Evolutionary conservation across 1,139 yeast genomes (phyloP), one percentile per base, ranked within the genome.

Genomic region (Geotrichum aggregatum): DNA sequence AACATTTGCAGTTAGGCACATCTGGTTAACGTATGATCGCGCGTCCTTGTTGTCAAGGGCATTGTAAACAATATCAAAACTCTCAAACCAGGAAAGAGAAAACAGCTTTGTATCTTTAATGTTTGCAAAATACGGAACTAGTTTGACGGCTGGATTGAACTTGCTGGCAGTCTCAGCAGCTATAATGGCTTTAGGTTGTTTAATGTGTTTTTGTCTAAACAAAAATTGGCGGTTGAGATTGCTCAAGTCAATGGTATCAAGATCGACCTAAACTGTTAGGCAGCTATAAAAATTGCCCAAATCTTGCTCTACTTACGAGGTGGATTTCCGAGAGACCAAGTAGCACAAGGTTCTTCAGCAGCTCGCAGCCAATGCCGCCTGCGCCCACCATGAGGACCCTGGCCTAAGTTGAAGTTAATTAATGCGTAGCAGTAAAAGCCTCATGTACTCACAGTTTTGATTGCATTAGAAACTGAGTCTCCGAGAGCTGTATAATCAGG

Each of bases 321-420:
- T 91, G 96, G 52, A 94, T 84, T 62, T 87, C 95, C 3, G 95
- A 94, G 61, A 86, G 84, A 2, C 95, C 95, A 60, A 88, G 77
- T 58, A 91, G 71, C 6, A 89, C 82, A 50, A 94, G 74, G 64
- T 94, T 87, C 66, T 94, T 94, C 55, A 94, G 74, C 40, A 94
- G 73, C 68, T 94, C 99, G 68, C 98, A 94, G 3, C 99, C 99
- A 59, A 94, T 91, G n/a, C 99, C 99, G 28, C 99, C 99, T 0
- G 98, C 97, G 3, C 99, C 98, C 0, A 94, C 96, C 73, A 94
- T 75, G 45, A 94, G 73, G 19, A 92, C 89, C 56, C 64, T 66
- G 41, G 61, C 52, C 66, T 63, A 36, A 7, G 11, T n/a, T 13
- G 22, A 16, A 2, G 44, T 46, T 14, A 18, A 42, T 30, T 36